These are phyloP conservation scores for Fusarium tanahbumbuense DNA, from an alignment of 2,329 filamentous ascomycete genomes.

Conservation along the genomic window DNA sequence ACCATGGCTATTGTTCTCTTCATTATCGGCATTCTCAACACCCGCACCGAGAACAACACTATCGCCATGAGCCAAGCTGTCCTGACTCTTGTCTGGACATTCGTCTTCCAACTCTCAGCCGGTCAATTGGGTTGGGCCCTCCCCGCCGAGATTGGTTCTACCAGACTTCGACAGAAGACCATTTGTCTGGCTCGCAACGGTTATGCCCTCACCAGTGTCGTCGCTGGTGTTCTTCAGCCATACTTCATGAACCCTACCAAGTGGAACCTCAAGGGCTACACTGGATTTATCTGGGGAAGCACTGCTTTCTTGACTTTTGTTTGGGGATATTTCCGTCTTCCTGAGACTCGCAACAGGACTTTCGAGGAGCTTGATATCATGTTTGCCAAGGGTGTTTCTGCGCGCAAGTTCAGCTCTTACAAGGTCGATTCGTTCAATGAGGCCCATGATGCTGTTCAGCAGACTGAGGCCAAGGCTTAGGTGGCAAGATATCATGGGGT, in stretches of 20 bases:
- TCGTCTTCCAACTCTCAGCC: conserved; percentile 52
- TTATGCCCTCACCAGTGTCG: conserved; percentile 36
- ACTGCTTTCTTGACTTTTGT: conserved; percentile 43
- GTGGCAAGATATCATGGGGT: rapidly evolving
- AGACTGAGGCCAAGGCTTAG: background rate
- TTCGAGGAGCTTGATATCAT: conserved; percentile 66
- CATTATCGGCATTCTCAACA: conserved; percentile 57
- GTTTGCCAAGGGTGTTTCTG: conserved; percentile 52
- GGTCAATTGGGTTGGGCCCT: conserved; percentile 54
- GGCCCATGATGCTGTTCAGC: background rate
- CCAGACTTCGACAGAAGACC: conserved; percentile 49
- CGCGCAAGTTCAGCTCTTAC: conserved; percentile 34
- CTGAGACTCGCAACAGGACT: conserved; percentile 63
- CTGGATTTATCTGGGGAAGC: conserved; percentile 53
- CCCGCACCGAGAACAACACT: conserved; percentile 40
- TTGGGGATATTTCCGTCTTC: conserved; percentile 60
- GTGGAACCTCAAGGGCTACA: conserved; percentile 54
- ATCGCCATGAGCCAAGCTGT: conserved; percentile 52
- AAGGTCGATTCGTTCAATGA: conserved; percentile 21
- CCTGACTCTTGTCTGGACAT: conserved; percentile 51
- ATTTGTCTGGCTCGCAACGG: conserved; percentile 49
- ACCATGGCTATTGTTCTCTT: conserved; percentile 54
- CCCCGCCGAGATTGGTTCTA: conserved; percentile 49
- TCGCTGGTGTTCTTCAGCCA: conserved; percentile 47
- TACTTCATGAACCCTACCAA: conserved; percentile 55